Evolutionary conservation across 257 asterid species (phyloP), one percentile per base, ranked within the genome.

Genomic region (Cruciata laevipes): DNA sequence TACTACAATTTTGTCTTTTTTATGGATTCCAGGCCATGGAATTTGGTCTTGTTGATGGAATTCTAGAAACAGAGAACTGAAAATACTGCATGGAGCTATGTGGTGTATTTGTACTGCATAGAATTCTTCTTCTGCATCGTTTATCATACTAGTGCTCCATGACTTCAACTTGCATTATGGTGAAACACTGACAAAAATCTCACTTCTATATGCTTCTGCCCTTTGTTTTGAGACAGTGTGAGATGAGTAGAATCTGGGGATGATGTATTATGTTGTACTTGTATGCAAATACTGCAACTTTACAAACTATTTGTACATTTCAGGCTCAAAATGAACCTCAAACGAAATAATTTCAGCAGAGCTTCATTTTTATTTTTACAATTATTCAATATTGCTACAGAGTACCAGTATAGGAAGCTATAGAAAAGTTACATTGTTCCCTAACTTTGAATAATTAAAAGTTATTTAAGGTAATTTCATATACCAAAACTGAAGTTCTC

Each of bases 21-120:
- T 42, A 42, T 60, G 56, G 44, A 38, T 60, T 38, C 44, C 91
- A 93, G 98, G 96, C 98, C 57, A 72, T 90, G 85, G 99, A 93
- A 70, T 93, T 93, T 24, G 99, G 97, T 73, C 95, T 93, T 63
- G 81, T 93, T 63, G 99, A 93, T 71, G 97, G 95, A 69, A 78
- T 88, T 70, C 52, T 90, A 72, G 97, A 88, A 82, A 93, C 99
- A 7, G 95, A 86, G 69, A 88, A 90, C 77, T 93, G 71, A 82
- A 24, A 16, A 60, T 24, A 68, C 63, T 53, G 23, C 60, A 57
- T 38, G 24, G 31, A 33, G 47, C 71, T 42, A 33, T 3, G 25
- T 6, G 21, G 59, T 32, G 4, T 8, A 33, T 42, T 65, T 21
- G 42, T 27, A 27, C 32, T 66, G 61, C 31, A 30, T 1, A 12